Evolutionary conservation across 495 filamentous ascomycete species (phyloP), one percentile per base, ranked within the genome.

Genomic region (Podospora anserina): DNA sequence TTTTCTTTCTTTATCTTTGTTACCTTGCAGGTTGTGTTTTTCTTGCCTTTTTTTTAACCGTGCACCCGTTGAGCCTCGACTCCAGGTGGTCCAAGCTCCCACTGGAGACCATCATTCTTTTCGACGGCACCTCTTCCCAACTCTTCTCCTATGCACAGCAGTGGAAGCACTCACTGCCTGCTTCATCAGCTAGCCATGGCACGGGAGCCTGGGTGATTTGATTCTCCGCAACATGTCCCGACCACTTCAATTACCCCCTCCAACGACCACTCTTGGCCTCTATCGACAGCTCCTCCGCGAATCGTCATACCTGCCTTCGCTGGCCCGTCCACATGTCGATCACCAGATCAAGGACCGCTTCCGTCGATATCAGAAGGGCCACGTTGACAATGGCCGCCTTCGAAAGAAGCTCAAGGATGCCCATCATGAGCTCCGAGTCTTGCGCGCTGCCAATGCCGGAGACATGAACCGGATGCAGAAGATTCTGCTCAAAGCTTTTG

Each of bases 211-310:
- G n/a, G n/a, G 23, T 58, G 55, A 58, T 18, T 20, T 9, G 54
- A 56, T 60, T 16, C 27, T 30, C 18, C 11, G 26, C 61, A 70
- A 26, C 55, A 77, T 78, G 77, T 75, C 77, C 18, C 64, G 58
- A 60, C 73, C 72, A 27, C 72, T 71, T 3, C 72, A 65, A 56
- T 59, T 73, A 15, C 68, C 73, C 2, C 69, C 64, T 20, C 78
- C 72, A 18, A 75, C 72, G 65, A 83, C 84, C 70, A 81, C 87
- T 1, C 81, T 86, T 32, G 87, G 90, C 75, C 79, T 95, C 34
- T 88, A 90, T 70, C 89, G 95, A 39, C 87, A 89, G 49, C 84
- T 96, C 6, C 88, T 97, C 60, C 92, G 94, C 69, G 90, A 97
- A 82, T 86, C 88, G 27, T 88, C 90, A 67, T 96, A 97, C 75